Evolutionary conservation across 1,284 basidiomycete genomes (phyloP).

Genomic region (Retiboletus fuscus): DNA sequence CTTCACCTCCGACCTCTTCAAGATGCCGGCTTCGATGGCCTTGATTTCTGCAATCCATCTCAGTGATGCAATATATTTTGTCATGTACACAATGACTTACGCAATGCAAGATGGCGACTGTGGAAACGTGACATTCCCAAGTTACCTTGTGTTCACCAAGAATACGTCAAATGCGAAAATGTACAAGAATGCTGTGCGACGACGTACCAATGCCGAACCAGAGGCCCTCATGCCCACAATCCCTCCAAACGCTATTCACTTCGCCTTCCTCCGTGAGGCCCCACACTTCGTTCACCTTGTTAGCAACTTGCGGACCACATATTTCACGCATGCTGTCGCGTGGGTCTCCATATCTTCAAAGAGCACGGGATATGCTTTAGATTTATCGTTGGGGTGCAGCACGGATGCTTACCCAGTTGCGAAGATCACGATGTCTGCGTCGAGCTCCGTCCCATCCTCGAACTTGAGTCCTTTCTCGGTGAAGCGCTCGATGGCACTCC

Average conservation of each 20-base stretch:
- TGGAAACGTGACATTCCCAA: slow-evolving; percentile 50
- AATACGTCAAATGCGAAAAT: neutral
- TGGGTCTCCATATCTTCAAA: slow-evolving; percentile 44
- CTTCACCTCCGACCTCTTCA: slow-evolving; percentile 38
- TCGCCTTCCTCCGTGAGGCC: slow-evolving; percentile 60
- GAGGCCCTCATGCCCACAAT: slow-evolving; percentile 46
- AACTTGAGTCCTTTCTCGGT: slow-evolving; percentile 54
- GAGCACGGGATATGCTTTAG: neutral
- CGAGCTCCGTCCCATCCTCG: slow-evolving; percentile 57
- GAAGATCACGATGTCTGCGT: slow-evolving; percentile 61
- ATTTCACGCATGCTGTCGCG: slow-evolving; percentile 51
- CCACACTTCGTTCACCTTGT: slow-evolving; percentile 57
- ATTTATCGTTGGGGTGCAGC: neutral
- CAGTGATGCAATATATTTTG: neutral
- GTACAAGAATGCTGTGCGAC: neutral
- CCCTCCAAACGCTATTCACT: slow-evolving; percentile 53
- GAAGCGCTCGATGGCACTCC: slow-evolving; percentile 51
- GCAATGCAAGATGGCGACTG: slow-evolving; percentile 54
- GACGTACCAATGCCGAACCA: slow-evolving; percentile 52
- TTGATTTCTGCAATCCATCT: slow-evolving; percentile 44
- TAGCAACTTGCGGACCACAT: slow-evolving; percentile 53
- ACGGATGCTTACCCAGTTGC: slow-evolving; percentile 52
- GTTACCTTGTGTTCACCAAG: slow-evolving; percentile 44
- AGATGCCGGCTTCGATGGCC: slow-evolving; percentile 48
- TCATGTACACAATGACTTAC: slow-evolving; percentile 38